These are phyloP conservation scores for Hydnomerulius pinastri DNA, from an alignment of 768 basidiomycete genomes.

Conservation along the genomic window DNA sequence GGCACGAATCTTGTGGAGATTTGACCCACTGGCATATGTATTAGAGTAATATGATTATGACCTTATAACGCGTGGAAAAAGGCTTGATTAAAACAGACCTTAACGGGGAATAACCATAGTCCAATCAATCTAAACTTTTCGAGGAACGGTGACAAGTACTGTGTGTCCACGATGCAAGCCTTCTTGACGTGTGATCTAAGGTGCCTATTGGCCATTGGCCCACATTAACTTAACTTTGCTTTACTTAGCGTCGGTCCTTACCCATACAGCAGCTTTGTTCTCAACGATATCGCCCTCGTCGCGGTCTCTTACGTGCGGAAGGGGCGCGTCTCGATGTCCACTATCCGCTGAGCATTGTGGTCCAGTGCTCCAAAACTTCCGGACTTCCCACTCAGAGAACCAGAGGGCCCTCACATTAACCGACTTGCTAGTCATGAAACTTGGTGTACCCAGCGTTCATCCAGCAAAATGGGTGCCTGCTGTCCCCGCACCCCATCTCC, in stretches of 20 bases:
- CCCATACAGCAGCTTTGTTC: not conserved
- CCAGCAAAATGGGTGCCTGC: not conserved
- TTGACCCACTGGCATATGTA: too few species aligned
- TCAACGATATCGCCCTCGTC: not conserved
- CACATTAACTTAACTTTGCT: not conserved
- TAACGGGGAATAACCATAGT: not conserved
- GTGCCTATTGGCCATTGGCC: not conserved
- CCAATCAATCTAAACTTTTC: slow-evolving; percentile 9
- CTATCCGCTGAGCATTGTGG: not conserved
- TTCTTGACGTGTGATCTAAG: not conserved
- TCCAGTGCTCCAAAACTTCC: not conserved
- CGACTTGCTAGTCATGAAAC: slow-evolving; percentile 1
- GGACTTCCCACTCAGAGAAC: not conserved
- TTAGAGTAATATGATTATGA: too few species aligned
- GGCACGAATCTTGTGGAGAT: too few species aligned
- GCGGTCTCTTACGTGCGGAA: too few species aligned
- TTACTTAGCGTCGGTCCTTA: not conserved
- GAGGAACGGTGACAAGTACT: not conserved
- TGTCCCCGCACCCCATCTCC: not conserved
- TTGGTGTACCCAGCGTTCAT: not conserved
- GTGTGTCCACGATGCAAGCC: not conserved
- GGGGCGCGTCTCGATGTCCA: not conserved
- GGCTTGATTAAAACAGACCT: too few species aligned
- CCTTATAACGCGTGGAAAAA: too few species aligned
- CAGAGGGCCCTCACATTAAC: not conserved